Evolutionary conservation across 371 early-diverging fungal species (phyloP), one percentile per base, ranked within the genome.

Genomic region (Mortierella sp.): DNA sequence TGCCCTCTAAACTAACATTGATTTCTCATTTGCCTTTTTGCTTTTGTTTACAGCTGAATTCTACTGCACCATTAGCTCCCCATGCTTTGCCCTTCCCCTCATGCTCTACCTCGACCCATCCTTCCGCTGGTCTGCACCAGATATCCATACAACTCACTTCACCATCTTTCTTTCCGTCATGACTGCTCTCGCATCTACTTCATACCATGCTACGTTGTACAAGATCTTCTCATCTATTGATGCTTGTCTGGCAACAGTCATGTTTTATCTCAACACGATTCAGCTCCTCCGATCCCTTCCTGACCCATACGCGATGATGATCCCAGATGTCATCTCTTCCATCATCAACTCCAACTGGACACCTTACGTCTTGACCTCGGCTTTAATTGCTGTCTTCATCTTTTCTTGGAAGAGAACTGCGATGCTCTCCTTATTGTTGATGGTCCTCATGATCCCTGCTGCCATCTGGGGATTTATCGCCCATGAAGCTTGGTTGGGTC

Each of bases 1-100:
- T 45, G 45, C 45, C 22, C 52, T 52, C 19, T 22, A 52, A 52
- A 21, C 52, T 22, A 21, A 52, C 22, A 52, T 21, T 52, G 7
- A 45, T 58, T 38, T 48, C 41, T 21, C 52, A 10, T 36, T 53
- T 47, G 16, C 32, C 22, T 40, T 36, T 40, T 57, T 22, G 21
- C 40, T 40, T 47, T 57, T n/a, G 22, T n/a, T 16, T 45, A 28
- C 15, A 86, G 86, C 86, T 40, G 86, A 86, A 65, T 86, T 86
- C 60, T 86, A 83, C 61, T 86, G 86, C 59, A 85, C 86, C 0
- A 74, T 86, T 65, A 86, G 84, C 36, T 86, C 86, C 10, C 77
- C 82, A 8, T 85, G 71, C 74, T 86, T 86, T 58, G 85, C 85
- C 5, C 74, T 84, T 1, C 86, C 86, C 0, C 22, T 85, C 16